A percentile compares a stretch with the other conserved stretches of the same genome.
Evolutionary conservation across 306 rosid species (phyloP).

Genomic region (Dryas octopetala): DNA sequence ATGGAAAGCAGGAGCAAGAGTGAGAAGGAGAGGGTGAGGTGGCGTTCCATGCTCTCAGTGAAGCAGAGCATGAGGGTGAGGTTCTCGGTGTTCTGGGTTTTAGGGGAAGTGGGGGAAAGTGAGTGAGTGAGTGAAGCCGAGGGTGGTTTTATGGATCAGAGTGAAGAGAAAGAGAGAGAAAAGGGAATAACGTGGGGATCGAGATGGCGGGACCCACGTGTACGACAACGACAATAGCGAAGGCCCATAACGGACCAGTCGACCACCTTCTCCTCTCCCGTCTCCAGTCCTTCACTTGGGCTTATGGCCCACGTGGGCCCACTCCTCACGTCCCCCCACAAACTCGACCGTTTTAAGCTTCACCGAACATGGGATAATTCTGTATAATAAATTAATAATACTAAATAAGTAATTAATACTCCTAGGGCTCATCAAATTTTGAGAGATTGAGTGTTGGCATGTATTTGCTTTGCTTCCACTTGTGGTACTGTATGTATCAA

Average conservation of each 20-base stretch:
- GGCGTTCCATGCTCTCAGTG: slow-evolving; percentile 13
- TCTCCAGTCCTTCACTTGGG: not conserved
- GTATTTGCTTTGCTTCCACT: not conserved
- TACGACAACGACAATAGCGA: not conserved
- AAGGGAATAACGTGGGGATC: not conserved
- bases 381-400: not conserved
- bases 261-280: not conserved
- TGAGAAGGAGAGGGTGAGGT: not conserved
- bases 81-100: not conserved
- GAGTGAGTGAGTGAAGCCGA: not conserved
- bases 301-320: not conserved
- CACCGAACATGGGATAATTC: not conserved
- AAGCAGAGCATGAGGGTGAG: not conserved
- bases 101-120: not conserved
- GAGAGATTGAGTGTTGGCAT: not conserved
- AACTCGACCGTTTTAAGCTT: slow-evolving; percentile 15
- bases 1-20: not conserved
- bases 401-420: not conserved
- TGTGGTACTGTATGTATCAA: too few species aligned
- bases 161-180: too few species aligned
- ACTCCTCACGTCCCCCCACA: not conserved
- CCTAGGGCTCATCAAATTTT: not conserved
- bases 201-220: not conserved
- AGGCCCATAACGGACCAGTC: not conserved
- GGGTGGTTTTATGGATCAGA: not conserved